These are phyloP conservation scores for Wickerhamiella azyma DNA, from an alignment of 805 yeast genomes.

Conservation along the genomic window DNA sequence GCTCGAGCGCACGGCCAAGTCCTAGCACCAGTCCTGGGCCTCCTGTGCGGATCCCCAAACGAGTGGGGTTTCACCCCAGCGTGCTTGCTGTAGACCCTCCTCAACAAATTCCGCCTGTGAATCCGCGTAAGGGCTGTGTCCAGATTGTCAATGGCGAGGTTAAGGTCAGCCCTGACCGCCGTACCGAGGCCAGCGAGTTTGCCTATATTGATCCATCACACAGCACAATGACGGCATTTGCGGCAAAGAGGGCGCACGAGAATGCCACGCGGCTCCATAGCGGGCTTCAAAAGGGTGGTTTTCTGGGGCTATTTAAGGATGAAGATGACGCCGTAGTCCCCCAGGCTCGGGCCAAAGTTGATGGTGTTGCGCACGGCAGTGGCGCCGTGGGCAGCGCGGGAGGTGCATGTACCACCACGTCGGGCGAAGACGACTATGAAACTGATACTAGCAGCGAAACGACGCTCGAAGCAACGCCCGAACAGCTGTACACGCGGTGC, in stretches of 20 bases:
- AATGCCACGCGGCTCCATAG: slow-evolving; percentile 17
- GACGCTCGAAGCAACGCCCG: slow-evolving; percentile 33
- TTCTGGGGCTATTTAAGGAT: slow-evolving; percentile 10
- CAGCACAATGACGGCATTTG: slow-evolving; percentile 10
- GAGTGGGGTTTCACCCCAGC: slow-evolving; percentile 51
- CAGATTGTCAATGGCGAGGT: slow-evolving; percentile 24
- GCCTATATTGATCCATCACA: slow-evolving; percentile 15
- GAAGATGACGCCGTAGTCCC: slow-evolving; percentile 16
- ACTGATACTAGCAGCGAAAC: not conserved
- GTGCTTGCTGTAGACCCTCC: slow-evolving; percentile 72
- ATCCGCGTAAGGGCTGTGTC: slow-evolving; percentile 69
- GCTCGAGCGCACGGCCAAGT: too few relatives aligned
- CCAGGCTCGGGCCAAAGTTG: not conserved
- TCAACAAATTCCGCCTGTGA: slow-evolving; percentile 82
- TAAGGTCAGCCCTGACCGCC: slow-evolving; percentile 8
- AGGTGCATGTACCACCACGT: not conserved
- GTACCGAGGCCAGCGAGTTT: slow-evolving; percentile 4
- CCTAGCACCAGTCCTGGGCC: not conserved
- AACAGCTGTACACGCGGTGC: slow-evolving; percentile 75
- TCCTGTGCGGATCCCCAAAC: slow-evolving; percentile 2
- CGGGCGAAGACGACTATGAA: not conserved
- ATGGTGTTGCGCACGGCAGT: slow-evolving; percentile 13
- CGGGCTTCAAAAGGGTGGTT: slow-evolving; percentile 8
- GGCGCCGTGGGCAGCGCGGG: too few relatives aligned
- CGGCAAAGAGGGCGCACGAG: slow-evolving; percentile 15